Conservation (phyloP, 805 yeast species). For the Vanderwaltozyma verrucispora region DNA sequence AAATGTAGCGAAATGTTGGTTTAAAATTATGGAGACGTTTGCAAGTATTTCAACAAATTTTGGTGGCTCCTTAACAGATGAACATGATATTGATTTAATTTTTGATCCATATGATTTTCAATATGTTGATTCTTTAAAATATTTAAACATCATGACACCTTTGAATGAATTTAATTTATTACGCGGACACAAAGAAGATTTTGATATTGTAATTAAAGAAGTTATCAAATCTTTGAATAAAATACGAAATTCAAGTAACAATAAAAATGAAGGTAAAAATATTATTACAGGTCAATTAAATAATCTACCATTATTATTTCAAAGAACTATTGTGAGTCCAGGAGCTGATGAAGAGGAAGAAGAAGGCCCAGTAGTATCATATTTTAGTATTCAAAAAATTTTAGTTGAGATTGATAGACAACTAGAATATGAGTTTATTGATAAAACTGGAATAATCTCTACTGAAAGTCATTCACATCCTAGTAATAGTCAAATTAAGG, state of each 20-base stretch:
- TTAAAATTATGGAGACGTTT: conserved; percentile 30
- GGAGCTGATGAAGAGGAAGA: conserved; percentile 5
- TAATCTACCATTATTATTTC: conserved; percentile 22
- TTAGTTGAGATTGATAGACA: conserved; percentile 27
- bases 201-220: conserved; percentile 28
- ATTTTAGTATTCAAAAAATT: conserved; percentile 26
- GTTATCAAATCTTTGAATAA: conserved; percentile 25
- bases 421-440: conserved; percentile 27
- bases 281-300: conserved; percentile 12
- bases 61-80: conserved; percentile 28
- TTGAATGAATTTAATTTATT: conserved; percentile 27
- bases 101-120: conserved; percentile 27
- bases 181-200: conserved; percentile 30
- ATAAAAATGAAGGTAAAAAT: conserved; percentile 12
- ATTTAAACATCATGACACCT: conserved; percentile 28
- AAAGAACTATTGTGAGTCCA: conserved; percentile 5
- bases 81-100: conserved; percentile 24
- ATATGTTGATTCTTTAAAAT: conserved; percentile 28
- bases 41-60: conserved; percentile 29
- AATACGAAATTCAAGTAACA: conserved; percentile 18
- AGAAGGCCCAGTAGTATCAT: conserved; percentile 14
- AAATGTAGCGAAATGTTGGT: conserved; percentile 30
- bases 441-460: conserved; percentile 28
- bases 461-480: conserved; percentile 26
- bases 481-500: conserved; percentile 22